Percentiles rank a stretch among this genome's conserved stretches.
phyloP scores from a whole-genome alignment of 2,329 filamentous ascomycete genomes.

The Cyphellophora attinorum region DNA sequence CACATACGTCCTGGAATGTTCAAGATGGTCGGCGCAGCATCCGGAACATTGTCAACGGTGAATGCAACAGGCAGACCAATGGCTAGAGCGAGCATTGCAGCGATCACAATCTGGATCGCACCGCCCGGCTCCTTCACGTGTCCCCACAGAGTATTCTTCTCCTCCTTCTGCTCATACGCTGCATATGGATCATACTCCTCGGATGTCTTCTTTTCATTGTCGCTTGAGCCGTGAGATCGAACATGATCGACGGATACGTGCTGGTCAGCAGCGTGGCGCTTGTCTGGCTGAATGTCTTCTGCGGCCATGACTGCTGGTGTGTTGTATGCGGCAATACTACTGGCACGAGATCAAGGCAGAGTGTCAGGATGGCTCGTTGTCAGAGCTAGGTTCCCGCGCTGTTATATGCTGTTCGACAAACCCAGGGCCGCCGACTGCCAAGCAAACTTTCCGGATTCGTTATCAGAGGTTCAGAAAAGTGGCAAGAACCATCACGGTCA shows the following conservation, averaged over 20 bases:
- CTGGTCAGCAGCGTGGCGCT: neutral
- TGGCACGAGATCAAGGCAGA: neutral
- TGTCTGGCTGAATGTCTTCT: neutral
- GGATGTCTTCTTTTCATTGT: neutral
- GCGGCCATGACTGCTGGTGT: neutral
- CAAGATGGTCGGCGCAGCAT: conserved; percentile 32
- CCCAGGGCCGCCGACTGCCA: too few species aligned
- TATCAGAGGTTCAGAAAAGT: too few species aligned
- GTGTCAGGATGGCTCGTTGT: too few species aligned
- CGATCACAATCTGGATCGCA: conserved; percentile 40
- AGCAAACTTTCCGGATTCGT: neutral
- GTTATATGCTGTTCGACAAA: too few species aligned
- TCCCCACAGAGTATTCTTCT: neutral
- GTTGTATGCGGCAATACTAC: neutral
- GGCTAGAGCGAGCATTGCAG: conserved; percentile 39
- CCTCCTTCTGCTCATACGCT: neutral
- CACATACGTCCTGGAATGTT: conserved; percentile 41
- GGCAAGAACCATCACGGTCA: too few species aligned
- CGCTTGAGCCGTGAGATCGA: too few species aligned
- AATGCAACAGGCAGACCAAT: conserved; percentile 40
- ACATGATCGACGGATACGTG: neutral
- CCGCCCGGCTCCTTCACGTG: conserved; percentile 32
- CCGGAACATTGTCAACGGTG: conserved; percentile 33
- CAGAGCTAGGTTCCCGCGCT: too few species aligned
- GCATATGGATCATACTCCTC: neutral